Conservation (phyloP, 1,284 basidiomycete species). For the Phenoliferia sp. region DNA sequence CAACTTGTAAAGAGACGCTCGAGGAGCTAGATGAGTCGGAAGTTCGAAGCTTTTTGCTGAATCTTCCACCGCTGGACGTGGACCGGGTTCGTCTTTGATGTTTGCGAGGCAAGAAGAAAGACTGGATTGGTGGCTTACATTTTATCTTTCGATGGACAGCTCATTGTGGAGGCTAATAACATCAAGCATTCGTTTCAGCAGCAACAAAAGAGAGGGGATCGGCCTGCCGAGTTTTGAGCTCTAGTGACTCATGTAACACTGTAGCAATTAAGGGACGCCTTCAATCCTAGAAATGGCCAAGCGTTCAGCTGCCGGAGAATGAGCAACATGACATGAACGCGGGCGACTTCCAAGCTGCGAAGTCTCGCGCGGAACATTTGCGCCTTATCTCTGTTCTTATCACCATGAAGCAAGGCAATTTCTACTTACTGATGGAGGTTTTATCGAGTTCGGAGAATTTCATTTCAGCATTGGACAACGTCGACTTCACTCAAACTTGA, state of each 20-base stretch:
- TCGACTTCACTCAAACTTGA: conserved; percentile 59
- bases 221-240: background rate
- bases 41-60: conserved; percentile 41
- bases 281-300: no score
- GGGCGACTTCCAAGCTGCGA: no score
- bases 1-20: conserved; percentile 41
- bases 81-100: conserved; percentile 35
- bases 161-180: conserved; percentile 14
- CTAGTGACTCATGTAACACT: no score
- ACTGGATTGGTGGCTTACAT: background rate
- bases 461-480: no score
- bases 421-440: no score
- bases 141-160: background rate
- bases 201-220: conserved; percentile 4
- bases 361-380: no score
- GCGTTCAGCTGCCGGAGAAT: no score
- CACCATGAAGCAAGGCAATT: no score
- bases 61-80: conserved; percentile 39
- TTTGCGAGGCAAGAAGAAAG: background rate
- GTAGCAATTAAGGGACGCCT: no score
- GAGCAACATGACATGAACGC: no score
- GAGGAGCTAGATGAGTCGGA: conserved; percentile 42
- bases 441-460: no score
- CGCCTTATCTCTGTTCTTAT: no score
- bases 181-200: conserved; percentile 8